A percentile compares a stretch with the other conserved stretches of the same genome.
These are phyloP conservation scores for Hypericum perforatum DNA, from an alignment of 345 rosid genomes.

Conservation along the genomic window DNA sequence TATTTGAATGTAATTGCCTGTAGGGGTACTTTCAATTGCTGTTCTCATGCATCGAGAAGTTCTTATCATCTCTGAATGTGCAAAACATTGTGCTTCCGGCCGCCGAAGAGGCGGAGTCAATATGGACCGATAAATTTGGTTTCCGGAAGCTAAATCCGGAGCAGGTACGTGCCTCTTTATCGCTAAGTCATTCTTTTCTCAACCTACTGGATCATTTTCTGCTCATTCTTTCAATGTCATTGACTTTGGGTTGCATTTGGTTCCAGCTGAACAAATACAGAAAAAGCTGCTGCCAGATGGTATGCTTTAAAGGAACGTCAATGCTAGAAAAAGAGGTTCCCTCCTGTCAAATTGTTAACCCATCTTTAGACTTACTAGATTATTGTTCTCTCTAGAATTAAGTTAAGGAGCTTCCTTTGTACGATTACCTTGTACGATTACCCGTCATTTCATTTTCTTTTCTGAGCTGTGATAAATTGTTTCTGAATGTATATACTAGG, in stretches of 20 bases:
- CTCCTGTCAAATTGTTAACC: conserved; percentile 16
- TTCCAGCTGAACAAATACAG: conserved; percentile 39
- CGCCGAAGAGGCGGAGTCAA: conserved; percentile 80
- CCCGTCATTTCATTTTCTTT: too few species aligned
- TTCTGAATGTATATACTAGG: too few species aligned
- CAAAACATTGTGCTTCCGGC: conserved; percentile 75
- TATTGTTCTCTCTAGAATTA: too few species aligned
- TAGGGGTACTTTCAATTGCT: conserved; percentile 87
- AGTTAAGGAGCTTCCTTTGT: too few species aligned
- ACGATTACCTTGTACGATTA: too few species aligned
- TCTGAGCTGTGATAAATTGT: too few species aligned
- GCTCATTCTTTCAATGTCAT: background rate
- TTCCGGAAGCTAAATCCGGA: conserved; percentile 47
- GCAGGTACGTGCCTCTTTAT: conserved; percentile 49
- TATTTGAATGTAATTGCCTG: conserved; percentile 4
- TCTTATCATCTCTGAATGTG: conserved; percentile 55
- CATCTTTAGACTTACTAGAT: too few species aligned
- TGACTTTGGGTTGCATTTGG: background rate
- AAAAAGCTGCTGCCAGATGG: conserved; percentile 50
- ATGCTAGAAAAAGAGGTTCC: conserved; percentile 58
- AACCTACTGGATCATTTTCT: background rate
- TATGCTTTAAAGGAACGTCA: conserved; percentile 60
- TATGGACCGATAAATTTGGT: conserved; percentile 81
- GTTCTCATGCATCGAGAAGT: conserved; percentile 62
- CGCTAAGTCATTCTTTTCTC: background rate